These are phyloP conservation scores for Pulveroboletus ravenelii DNA, from an alignment of 768 basidiomycete species.

Conservation along the genomic window DNA sequence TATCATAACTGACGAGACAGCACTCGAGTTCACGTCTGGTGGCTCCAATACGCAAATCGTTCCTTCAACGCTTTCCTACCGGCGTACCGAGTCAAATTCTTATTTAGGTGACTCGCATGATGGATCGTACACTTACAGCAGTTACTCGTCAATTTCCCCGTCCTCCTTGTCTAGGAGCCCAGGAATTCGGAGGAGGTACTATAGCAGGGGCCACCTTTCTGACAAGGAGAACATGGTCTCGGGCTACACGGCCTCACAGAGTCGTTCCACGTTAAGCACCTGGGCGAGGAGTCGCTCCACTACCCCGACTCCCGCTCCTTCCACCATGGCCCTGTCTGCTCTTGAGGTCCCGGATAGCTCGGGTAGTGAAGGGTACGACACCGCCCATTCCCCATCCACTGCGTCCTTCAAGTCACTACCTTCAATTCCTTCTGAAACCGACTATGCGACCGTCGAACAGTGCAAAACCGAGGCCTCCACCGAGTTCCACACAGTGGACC, in stretches of 20 bases:
- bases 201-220: conserved; percentile 36
- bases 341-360: conserved; percentile 32
- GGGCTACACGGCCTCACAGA: conserved; percentile 31
- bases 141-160: conserved; percentile 40
- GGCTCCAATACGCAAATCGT: conserved; percentile 41
- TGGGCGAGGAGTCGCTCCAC: conserved; percentile 32
- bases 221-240: conserved; percentile 54
- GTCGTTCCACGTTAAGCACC: conserved; percentile 31
- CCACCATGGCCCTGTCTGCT: conserved; percentile 24
- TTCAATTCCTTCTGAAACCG: conserved; percentile 53
- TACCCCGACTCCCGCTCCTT: conserved; percentile 31
- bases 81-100: conserved; percentile 51
- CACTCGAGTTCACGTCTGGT: conserved; percentile 35
- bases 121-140: conserved; percentile 31
- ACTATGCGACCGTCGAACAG: conserved; percentile 39
- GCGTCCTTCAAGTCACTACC: conserved; percentile 55
- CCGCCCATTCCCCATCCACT: conserved; percentile 39
- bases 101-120: conserved; percentile 54
- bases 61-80: conserved; percentile 48
- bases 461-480: conserved; percentile 41
- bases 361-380: conserved; percentile 50
- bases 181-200: conserved; percentile 51
- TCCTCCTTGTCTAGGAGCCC: conserved; percentile 54
- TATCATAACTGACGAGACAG: conserved; percentile 36
- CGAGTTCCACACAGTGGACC: conserved; percentile 47